Evolutionary conservation across 1,284 basidiomycete species (phyloP), one percentile per base, ranked within the genome.

Genomic region (Ganoderma lucidum): DNA sequence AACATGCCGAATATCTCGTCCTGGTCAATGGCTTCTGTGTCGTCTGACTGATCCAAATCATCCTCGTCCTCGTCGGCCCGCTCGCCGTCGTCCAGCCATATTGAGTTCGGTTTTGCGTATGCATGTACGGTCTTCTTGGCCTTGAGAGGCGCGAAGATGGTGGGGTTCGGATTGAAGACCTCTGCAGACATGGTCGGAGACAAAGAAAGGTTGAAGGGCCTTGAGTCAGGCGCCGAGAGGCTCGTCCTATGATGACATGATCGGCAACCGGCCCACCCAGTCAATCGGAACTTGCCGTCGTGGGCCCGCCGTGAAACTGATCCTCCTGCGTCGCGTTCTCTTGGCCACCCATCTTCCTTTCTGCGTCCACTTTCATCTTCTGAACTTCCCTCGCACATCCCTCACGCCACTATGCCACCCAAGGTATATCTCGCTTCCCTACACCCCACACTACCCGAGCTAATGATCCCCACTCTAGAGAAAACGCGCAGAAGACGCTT

Each of bases 1-100:
- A 15, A 42, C 84, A 44, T 64, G 87, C 87, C 87, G 73, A 85
- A 88, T 5, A 88, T 82, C 75, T 88, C 87, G 62, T 86, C 83
- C 58, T 83, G 81, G 76, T 87, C 86, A 67, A 88, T 87, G 45
- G 82, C 81, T 75, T 87, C 85, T 10, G 75, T 70, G 15, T 78
- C 79, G 63, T 77, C 75, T 32, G 73, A 74, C 62, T 76, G 72
- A 62, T 77, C 74, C 51, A 72, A 75, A 62, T 77, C 79, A 12
- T 76, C 58, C 23, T 75, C 73, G 23, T 61, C 59, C n/a, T 75
- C 73, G 59, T 61, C n/a, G 65, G 69, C 39, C 37, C 37, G 53
- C 39, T 78, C 77, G 2, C 70, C 75, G n/a, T 78, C 77, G 35
- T 81, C 77, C 9, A 81, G 71, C 81, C 81, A 82, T 6, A 82